Evolutionary conservation across 192 early-diverging fungal genomes (phyloP).

Genomic region (Backusella psychrophila): DNA sequence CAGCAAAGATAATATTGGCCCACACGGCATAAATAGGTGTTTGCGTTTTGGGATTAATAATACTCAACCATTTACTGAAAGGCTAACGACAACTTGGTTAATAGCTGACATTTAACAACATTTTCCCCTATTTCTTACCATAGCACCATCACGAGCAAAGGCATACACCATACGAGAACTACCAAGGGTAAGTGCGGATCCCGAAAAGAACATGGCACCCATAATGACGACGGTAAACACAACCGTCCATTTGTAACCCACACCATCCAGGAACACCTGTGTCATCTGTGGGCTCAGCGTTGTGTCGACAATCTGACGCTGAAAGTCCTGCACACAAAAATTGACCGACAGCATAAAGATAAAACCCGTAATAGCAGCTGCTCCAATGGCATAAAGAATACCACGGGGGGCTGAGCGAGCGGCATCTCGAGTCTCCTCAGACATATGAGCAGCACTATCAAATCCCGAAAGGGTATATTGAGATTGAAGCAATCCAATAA

Average conservation of each 20-base stretch:
- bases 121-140: conserved; percentile 9
- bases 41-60: conserved; percentile 35
- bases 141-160: conserved; percentile 56
- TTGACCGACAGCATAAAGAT: conserved; percentile 50
- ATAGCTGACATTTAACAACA: too few relatives aligned
- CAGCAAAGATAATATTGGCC: conserved; percentile 46
- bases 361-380: conserved; percentile 44
- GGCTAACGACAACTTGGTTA: conserved; percentile 14
- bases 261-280: conserved; percentile 51
- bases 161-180: conserved; percentile 58
- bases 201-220: conserved; percentile 55
- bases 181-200: conserved; percentile 47
- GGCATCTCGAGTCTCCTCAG: conserved; percentile 52
- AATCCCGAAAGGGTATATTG: conserved; percentile 60
- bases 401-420: conserved; percentile 45
- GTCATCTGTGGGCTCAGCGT: conserved; percentile 39
- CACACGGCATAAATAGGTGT: conserved; percentile 53
- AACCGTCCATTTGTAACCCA: conserved; percentile 46
- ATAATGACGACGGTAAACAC: conserved; percentile 50
- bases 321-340: conserved; percentile 47
- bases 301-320: conserved; percentile 42
- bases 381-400: conserved; percentile 46
- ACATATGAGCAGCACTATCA: conserved; percentile 47
- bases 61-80: conserved; percentile 37
- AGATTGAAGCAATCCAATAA: conserved; percentile 50